These are phyloP conservation scores for Penicillium sclerotigenum DNA, from an alignment of 2,329 filamentous ascomycete genomes.

Conservation along the genomic window DNA sequence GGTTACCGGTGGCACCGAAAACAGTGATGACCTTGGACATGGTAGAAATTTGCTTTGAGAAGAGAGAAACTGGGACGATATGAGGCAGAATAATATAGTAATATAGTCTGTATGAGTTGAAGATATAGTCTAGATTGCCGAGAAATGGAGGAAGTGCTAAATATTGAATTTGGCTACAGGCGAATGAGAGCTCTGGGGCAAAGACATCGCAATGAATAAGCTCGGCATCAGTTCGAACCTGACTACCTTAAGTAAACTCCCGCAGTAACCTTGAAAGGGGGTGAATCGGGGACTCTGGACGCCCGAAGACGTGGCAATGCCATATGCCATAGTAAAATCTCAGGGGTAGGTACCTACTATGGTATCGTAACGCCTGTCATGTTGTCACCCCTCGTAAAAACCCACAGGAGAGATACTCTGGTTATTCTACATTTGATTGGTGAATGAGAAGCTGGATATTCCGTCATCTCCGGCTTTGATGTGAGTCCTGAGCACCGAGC, in stretches of 20 bases:
- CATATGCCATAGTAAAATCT: too few species aligned
- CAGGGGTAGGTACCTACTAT: too few species aligned
- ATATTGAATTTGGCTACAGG: background rate
- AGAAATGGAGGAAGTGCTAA: background rate
- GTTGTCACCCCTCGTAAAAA: too few species aligned
- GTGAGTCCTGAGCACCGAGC: too few species aligned
- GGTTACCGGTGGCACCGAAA: conserved; percentile 26
- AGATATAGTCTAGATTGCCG: background rate
- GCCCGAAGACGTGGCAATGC: too few species aligned
- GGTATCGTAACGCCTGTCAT: too few species aligned
- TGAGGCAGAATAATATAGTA: background rate
- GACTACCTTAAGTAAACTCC: background rate
- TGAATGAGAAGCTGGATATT: too few species aligned
- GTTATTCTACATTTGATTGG: too few species aligned
- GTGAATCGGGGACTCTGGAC: background rate
- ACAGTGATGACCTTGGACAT: conserved; percentile 30
- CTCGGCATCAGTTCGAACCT: background rate
- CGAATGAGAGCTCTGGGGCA: background rate
- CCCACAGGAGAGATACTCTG: background rate
- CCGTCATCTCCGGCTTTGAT: too few species aligned
- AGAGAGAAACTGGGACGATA: background rate
- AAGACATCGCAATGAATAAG: background rate
- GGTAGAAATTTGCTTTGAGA: background rate
- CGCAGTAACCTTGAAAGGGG: too few species aligned
- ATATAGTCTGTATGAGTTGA: background rate